Base-by-base conservation (phyloP, 352 stramenopile genomes). In the Saprolegnia diclina region DNA sequence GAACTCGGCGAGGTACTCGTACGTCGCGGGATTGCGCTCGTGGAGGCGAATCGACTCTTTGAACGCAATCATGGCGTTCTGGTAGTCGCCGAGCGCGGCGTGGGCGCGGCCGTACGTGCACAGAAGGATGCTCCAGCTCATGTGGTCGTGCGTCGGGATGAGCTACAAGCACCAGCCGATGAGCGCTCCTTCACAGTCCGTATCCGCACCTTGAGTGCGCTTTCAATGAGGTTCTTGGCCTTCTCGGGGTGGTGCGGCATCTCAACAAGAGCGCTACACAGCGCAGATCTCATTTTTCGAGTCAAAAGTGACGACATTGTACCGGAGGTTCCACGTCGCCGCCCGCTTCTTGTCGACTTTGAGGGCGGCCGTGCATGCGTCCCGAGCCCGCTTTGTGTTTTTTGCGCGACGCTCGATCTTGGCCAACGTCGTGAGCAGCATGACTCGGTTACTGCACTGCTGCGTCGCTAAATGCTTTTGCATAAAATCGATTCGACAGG, bases 101-200 rank as follows among this genome's bases (percentile, higher is more conserved):
- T 89, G 91, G 56, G 75, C 78, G 38, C 87, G 85, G 0, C 83
- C 87, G 56, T 92, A 92, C 46, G 87, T 93, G 73, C 87, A 95
- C 77, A 93, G 80, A 18, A 95, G 67, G 71, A 95, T 90, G 69
- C 79, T 85, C 80, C 82, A 89, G 63, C 85, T 95, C 57, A 82
- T 88, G 72, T 89, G 89, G 73, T 95, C 87, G 66, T 91, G 82
- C 24, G 80, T 73, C 16, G 87, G 85, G 64, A 93, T 76, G 26
- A 54, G 48, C 57, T 66, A 64, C 35, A 52, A 21, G 13, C 38
- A 18, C 37, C 5, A 40, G 6, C 9, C 22, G 7, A 19, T 21
- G 38, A 22, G 19, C 29, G 11, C 14, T 5, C 4, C 14, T 1
- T 24, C 37, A 9, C 22, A 19, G 5, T 21, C 5, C 5, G 48